These are phyloP conservation scores for Tetraselmis chui DNA, from an alignment of 139 green algal genomes.

Conservation along the genomic window DNA sequence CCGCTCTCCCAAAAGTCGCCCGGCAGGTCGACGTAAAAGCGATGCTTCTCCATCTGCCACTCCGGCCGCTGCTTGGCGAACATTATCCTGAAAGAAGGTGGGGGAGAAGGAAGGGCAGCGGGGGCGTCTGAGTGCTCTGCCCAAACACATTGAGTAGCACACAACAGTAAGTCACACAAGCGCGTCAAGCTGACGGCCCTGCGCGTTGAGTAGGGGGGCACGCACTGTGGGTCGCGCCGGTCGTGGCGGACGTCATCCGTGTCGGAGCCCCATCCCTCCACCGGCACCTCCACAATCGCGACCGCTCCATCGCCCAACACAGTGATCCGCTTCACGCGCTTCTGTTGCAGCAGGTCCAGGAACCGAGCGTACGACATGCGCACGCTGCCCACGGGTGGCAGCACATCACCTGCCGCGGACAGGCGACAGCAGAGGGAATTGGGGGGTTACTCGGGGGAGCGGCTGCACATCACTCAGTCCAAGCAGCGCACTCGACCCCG, in stretches of 20 bases:
- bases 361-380: slow-evolving; percentile 53
- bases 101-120: neutral
- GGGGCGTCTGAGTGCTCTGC: slow-evolving; percentile 1
- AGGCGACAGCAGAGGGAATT: no score
- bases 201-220: neutral
- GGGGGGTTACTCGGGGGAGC: no score
- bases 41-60: slow-evolving; percentile 64
- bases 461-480: no score
- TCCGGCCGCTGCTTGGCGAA: slow-evolving; percentile 45
- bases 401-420: slow-evolving; percentile 23
- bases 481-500: no score
- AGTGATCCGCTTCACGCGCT: slow-evolving; percentile 50
- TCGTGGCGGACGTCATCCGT: slow-evolving; percentile 17
- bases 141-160: neutral
- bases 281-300: slow-evolving; percentile 62
- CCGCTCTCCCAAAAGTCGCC: slow-evolving; percentile 65
- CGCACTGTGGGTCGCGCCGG: slow-evolving; percentile 17
- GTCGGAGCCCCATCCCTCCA: slow-evolving; percentile 33
- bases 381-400: slow-evolving; percentile 37
- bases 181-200: no score
- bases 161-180: neutral
- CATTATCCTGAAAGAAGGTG: slow-evolving; percentile 25
- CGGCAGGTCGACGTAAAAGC: slow-evolving; percentile 65
- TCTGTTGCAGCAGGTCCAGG: slow-evolving; percentile 47
- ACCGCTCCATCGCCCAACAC: slow-evolving; percentile 53